Base-by-base conservation (phyloP, 2,329 filamentous ascomycete genomes). In the Microdochium trichocladiopsis region DNA sequence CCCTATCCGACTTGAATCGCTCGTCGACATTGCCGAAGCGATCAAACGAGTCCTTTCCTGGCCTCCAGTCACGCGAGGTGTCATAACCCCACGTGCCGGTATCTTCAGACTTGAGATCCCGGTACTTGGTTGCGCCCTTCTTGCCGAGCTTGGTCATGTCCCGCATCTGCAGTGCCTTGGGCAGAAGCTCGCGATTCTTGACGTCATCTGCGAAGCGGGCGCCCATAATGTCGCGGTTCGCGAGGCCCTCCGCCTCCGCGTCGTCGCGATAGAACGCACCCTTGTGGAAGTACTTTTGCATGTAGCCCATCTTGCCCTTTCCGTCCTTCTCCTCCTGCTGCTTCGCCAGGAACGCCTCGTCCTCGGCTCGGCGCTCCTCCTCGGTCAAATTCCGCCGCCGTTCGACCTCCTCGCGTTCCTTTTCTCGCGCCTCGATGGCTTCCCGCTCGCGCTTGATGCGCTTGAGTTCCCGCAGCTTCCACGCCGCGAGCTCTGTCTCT, bases 281-380 rank as follows among this genome's bases (percentile, higher is more conserved):
- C 72, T 92, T 93, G 77, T 99, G 94, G 70, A 90, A 92, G 73
- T 97, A 99, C 66, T 92, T 91, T 65, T 96, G 92, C 88, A 97
- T 90, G 68, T 84, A 96, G 2, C 81, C 81, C 78, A 94, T 90
- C 70, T 93, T 87, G 51, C 90, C 90, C 55, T 87, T 86, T 50
- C 76, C 70, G 55, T 88, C 84, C 61, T 89, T 88, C 57, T 95
- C 91, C 56, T 88, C 87, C 60, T 87, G 83, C 69, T 97, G 93
- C 58, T 79, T 77, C 1, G 85, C 84, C 18, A 97, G 73, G 67
- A 83, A 89, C 50, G 80, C 88, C 45, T 84, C 81, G 68, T 99
- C 94, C 67, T 99, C 94, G 53, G 83, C 86, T 53, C 86, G 83
- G 48, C 94, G 83, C 70, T 97, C 92, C 61, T 93, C 90, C 37